Percentiles rank a stretch among this genome's conserved stretches.
Evolutionary conservation across 108 stramenopile species (phyloP).

Genomic region (Seminavis robusta): DNA sequence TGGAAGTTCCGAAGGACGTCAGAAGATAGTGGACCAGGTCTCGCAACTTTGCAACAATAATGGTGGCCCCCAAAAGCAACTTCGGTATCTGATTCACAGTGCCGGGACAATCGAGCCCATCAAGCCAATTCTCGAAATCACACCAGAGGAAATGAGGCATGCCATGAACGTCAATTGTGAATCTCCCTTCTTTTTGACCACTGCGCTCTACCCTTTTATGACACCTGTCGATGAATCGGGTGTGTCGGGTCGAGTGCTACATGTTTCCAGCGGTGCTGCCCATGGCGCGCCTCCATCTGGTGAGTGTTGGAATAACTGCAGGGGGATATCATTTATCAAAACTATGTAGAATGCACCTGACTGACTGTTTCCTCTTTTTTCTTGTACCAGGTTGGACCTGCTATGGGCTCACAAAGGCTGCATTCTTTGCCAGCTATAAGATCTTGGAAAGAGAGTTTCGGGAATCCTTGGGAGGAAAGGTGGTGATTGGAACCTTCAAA

Average conservation of each 20-base stretch:
- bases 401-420: conserved; percentile 66
- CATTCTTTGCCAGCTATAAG: conserved; percentile 33
- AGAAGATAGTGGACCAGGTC: conserved; percentile 11
- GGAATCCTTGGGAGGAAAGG: conserved; percentile 10
- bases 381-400: conserved; percentile 71
- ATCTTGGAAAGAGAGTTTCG: conserved; percentile 19
- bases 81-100: conserved; percentile 53
- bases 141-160: conserved; percentile 11
- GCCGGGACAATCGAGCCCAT: conserved; percentile 64
- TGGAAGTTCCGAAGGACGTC: conserved; percentile 11
- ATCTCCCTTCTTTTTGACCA: conserved; percentile 56
- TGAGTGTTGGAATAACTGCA: too few species aligned
- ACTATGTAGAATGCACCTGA: too few species aligned
- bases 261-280: conserved; percentile 46
- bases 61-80: neutral
- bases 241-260: conserved; percentile 27
- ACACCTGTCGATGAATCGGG: conserved; percentile 12
- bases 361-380: too few species aligned
- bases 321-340: too few species aligned
- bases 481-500: conserved; percentile 21
- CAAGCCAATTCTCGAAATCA: conserved; percentile 36
- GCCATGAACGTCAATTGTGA: conserved; percentile 25
- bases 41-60: neutral
- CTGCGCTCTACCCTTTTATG: conserved; percentile 47
- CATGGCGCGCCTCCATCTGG: conserved; percentile 44